Evolutionary conservation across 768 basidiomycete species (phyloP), one percentile per base, ranked within the genome.

Genomic region (Trametopsis cervina): DNA sequence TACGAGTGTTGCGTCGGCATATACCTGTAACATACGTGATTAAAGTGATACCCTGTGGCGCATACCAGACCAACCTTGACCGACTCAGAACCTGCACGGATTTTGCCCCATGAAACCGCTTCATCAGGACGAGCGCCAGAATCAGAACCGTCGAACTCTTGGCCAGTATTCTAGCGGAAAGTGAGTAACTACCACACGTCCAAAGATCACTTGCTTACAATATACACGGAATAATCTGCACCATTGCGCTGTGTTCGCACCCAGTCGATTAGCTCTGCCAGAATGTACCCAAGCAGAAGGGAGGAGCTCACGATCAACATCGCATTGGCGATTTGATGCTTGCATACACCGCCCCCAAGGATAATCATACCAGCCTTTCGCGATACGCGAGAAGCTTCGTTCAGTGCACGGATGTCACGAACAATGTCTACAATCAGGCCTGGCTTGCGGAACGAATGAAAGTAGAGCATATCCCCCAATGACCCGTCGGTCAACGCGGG

Each of bases 251-350:
- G 61, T 20, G 23, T 41, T 39, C 15, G 17, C 9, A 35, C 48
- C 54, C 29, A 7, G n/a, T n/a, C n/a, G n/a, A n/a, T n/a, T n/a
- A n/a, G n/a, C n/a, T n/a, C n/a, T 20, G 54, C 45, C 33, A 55
- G 21, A 37, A 18, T 7, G 26, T 15, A 47, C 49, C 25, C 51
- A 46, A 49, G 23, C 47, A 35, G 25, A 13, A 22, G 15, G 33
- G 43, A 46, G 13, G 41, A 35, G 55, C 78, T 67, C 66, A 97
- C 95, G 61, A 99, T 96, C 20, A 99, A 72, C 96, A 99, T 97
- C 1, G 95, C 93, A 61, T 99, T 99, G n/a, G 95, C 95, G 48
- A 99, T 96, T 62, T 99, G 96, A 63, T 99, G 96, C 64, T 99
- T 99, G 71, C 94, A 98, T 9, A 99, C 93, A 1, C 96, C 96